Conservation (phyloP, 805 yeast species). For the Yamadazyma sp. region DNA sequence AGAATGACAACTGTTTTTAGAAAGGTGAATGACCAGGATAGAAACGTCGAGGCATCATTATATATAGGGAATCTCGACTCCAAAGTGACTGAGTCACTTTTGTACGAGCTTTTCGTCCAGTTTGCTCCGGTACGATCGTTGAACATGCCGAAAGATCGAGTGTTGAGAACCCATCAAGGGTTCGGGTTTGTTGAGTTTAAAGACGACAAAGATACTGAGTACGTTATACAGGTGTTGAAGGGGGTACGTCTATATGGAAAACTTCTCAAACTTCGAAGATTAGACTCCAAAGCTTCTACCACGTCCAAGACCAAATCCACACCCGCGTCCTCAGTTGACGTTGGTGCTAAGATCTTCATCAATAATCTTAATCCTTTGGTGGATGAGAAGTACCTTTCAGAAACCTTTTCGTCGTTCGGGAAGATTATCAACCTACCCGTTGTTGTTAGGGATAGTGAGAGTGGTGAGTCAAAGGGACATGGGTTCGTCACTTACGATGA, state of each 20-base stretch:
- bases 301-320: constrained; percentile 7
- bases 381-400: constrained; percentile 55
- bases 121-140: constrained; percentile 74
- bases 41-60: constrained; percentile 62
- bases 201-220: constrained; percentile 62
- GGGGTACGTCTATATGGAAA: constrained; percentile 65
- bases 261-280: constrained; percentile 39
- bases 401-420: constrained; percentile 72
- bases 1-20: constrained; percentile 29
- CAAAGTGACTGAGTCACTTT: constrained; percentile 63
- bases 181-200: constrained; percentile 82
- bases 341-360: constrained; percentile 53
- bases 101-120: constrained; percentile 83
- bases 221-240: constrained; percentile 58
- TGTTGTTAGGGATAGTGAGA: constrained; percentile 46
- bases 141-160: constrained; percentile 76
- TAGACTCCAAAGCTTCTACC: constrained; percentile 15
- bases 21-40: constrained; percentile 42
- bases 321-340: constrained; percentile 27
- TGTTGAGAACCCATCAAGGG: constrained; percentile 73
- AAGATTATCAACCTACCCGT: constrained; percentile 49
- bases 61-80: constrained; percentile 84
- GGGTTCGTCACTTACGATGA: constrained; percentile 66
- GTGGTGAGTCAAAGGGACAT: constrained; percentile 55
- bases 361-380: constrained; percentile 67